Evolutionary conservation across 345 rosid genomes (phyloP).

Genomic region (Pseudoturritis turrita): DNA sequence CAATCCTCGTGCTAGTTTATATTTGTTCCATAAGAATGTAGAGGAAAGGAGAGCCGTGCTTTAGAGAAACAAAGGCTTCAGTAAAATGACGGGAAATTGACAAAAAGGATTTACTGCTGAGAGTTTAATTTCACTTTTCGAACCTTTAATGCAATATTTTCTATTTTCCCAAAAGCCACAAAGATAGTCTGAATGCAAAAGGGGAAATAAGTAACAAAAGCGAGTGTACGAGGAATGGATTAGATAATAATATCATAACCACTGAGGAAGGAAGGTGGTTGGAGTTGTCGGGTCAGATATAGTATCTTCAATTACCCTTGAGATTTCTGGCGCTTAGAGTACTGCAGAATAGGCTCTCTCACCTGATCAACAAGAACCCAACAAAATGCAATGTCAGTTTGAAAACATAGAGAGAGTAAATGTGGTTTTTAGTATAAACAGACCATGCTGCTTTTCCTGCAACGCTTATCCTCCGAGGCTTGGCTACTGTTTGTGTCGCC

Average conservation of each 20-base stretch:
- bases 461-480: slow-evolving; percentile 58
- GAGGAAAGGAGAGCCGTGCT: too few relatives aligned
- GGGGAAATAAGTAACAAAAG: too few relatives aligned
- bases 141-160: too few relatives aligned
- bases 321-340: slow-evolving; percentile 71
- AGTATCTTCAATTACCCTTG: slow-evolving; percentile 40
- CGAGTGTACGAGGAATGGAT: too few relatives aligned
- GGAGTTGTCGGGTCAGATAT: neutral
- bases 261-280: slow-evolving; percentile 15
- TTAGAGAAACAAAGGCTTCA: too few relatives aligned
- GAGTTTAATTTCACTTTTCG: too few relatives aligned
- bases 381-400: neutral
- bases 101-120: too few relatives aligned
- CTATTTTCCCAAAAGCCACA: too few relatives aligned
- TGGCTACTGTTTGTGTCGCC: slow-evolving; percentile 41
- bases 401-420: neutral
- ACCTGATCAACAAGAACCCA: slow-evolving; percentile 44
- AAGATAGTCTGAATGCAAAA: too few relatives aligned
- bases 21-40: too few relatives aligned
- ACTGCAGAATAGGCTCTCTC: slow-evolving; percentile 88
- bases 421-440: neutral
- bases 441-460: slow-evolving; percentile 88
- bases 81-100: too few relatives aligned
- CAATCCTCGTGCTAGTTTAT: too few relatives aligned
- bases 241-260: neutral